Conservation (phyloP, 139 green algal genomes). For the Chlorella vulgaris region DNA sequence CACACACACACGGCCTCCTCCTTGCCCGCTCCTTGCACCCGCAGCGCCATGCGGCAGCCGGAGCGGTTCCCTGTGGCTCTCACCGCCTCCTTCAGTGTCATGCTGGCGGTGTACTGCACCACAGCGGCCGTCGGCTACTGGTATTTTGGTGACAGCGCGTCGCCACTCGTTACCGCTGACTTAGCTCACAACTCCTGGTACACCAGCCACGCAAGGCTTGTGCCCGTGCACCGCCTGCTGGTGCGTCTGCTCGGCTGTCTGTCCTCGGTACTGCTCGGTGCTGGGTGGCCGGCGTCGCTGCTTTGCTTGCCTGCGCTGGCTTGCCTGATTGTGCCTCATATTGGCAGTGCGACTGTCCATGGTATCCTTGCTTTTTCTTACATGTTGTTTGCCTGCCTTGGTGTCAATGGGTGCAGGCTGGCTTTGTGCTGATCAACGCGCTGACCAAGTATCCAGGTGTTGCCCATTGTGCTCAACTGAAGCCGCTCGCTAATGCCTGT, state of each 20-base stretch:
- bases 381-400: no score
- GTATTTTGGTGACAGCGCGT: conserved; percentile 52
- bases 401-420: conserved; percentile 6
- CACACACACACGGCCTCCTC: no score
- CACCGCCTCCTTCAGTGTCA: conserved; percentile 39
- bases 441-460: conserved; percentile 47
- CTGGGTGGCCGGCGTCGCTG: no score
- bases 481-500: no score
- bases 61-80: conserved; percentile 41
- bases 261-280: no score
- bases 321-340: conserved; percentile 12
- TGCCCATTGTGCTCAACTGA: conserved; percentile 11
- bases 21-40: neutral
- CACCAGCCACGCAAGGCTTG: conserved; percentile 22
- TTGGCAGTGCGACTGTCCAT: neutral
- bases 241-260: conserved; percentile 43
- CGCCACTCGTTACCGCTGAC: conserved; percentile 48
- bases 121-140: conserved; percentile 42
- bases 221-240: conserved; percentile 64
- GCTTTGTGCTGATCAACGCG: conserved; percentile 45
- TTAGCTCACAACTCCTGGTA: conserved; percentile 42
- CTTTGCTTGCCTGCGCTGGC: no score
- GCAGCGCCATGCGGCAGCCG: conserved; percentile 49
- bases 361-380: neutral
- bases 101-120: conserved; percentile 50